Percentiles rank a stretch among this genome's conserved stretches.
Evolutionary conservation across 1,284 basidiomycete genomes (phyloP).

Genomic region (Cryptococcus amylolentus): DNA sequence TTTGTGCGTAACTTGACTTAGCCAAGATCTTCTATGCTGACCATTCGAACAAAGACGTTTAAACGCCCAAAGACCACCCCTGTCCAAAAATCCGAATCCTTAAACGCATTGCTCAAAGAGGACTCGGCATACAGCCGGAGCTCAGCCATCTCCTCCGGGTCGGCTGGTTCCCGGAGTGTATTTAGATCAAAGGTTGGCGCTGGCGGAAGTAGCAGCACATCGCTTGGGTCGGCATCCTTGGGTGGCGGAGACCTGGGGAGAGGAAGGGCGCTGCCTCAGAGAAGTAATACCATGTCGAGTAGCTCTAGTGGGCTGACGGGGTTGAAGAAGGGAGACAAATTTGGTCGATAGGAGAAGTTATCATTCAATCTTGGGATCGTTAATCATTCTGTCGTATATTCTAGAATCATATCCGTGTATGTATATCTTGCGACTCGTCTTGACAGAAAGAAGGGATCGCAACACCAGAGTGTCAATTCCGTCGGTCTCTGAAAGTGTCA

Average conservation of each 20-base stretch:
- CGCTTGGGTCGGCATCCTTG: not conserved
- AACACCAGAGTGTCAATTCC: too few relatives aligned
- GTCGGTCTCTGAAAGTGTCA: too few relatives aligned
- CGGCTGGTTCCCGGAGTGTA: not conserved
- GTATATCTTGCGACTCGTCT: too few relatives aligned
- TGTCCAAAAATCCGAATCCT: slow-evolving; percentile 13
- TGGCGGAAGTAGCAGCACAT: too few relatives aligned
- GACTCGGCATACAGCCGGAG: slow-evolving; percentile 8
- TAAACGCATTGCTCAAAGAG: slow-evolving; percentile 23
- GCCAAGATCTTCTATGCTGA: not conserved
- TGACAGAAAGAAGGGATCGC: too few relatives aligned
- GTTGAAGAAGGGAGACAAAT: slow-evolving; percentile 15
- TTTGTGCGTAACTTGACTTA: too few relatives aligned
- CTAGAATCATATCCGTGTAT: not conserved
- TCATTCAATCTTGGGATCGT: not conserved
- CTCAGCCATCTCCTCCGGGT: not conserved
- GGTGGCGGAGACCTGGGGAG: not conserved
- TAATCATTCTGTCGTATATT: not conserved
- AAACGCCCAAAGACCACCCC: not conserved
- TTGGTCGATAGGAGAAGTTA: slow-evolving; percentile 5
- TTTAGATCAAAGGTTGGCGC: not conserved
- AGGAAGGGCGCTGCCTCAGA: slow-evolving; percentile 10
- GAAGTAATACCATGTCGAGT: slow-evolving; percentile 8
- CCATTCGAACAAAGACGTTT: not conserved
- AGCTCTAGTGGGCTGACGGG: slow-evolving; percentile 17